These are phyloP conservation scores for Nitzschia sp. DNA, from an alignment of 108 stramenopile species.

Conservation along the genomic window DNA sequence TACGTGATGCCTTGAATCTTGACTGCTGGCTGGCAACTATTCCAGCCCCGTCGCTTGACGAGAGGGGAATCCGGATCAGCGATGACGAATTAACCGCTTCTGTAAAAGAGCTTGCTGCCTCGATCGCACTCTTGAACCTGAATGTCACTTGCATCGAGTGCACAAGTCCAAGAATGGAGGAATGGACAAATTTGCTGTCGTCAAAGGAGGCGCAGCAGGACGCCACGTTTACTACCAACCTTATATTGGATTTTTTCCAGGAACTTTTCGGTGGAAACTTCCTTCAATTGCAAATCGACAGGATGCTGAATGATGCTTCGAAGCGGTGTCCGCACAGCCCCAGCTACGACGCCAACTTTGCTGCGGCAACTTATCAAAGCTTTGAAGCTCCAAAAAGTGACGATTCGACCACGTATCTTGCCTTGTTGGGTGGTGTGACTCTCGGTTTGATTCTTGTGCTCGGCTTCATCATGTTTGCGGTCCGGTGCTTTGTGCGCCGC, in stretches of 20 bases:
- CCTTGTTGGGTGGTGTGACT: slow-evolving; percentile 38
- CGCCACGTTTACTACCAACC: slow-evolving; percentile 51
- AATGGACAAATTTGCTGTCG: slow-evolving; percentile 49
- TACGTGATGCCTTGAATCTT: slow-evolving; percentile 57
- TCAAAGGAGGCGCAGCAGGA: slow-evolving; percentile 51
- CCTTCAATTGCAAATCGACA: slow-evolving; percentile 66
- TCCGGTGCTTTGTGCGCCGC: slow-evolving; percentile 41
- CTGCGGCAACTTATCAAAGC: slow-evolving; percentile 38
- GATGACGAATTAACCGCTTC: slow-evolving; percentile 38
- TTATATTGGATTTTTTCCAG: slow-evolving; percentile 45
- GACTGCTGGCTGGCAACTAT: slow-evolving; percentile 83
- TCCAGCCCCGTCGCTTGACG: slow-evolving; percentile 55
- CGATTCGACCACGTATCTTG: slow-evolving; percentile 44
- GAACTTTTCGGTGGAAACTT: slow-evolving; percentile 57
- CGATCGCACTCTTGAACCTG: slow-evolving; percentile 47
- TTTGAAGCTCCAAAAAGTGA: slow-evolving; percentile 21
- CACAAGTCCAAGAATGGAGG: slow-evolving; percentile 57
- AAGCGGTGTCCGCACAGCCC: slow-evolving; percentile 63
- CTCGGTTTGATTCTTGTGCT: slow-evolving; percentile 26
- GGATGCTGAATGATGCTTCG: slow-evolving; percentile 55
- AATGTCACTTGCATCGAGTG: slow-evolving; percentile 64
- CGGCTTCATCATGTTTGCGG: slow-evolving; percentile 18
- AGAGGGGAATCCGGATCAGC: slow-evolving; percentile 46
- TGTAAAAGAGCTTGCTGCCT: slow-evolving; percentile 44
- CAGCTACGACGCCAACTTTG: slow-evolving; percentile 43